phyloP scores from a whole-genome alignment of 495 filamentous ascomycete genomes.

The Daldinia childiae region DNA sequence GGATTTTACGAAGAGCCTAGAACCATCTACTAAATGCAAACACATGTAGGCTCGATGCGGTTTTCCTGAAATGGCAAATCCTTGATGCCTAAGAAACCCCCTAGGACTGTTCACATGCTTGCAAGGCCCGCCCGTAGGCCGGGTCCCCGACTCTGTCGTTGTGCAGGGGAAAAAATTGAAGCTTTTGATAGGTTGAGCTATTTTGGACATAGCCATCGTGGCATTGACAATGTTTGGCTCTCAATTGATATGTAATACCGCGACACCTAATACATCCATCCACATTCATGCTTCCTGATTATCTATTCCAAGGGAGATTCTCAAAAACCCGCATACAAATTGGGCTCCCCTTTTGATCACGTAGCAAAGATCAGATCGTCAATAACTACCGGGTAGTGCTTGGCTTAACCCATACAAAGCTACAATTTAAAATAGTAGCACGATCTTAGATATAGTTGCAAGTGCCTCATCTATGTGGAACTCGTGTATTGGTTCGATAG shows the following conservation, averaged over 20 bases:
- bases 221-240: constrained; percentile 1
- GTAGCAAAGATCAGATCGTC: constrained; percentile 27
- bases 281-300: background rate
- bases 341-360: constrained; percentile 28
- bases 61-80: constrained; percentile 32
- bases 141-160: constrained; percentile 17
- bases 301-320: constrained; percentile 8
- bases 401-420: constrained; percentile 17
- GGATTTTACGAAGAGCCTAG: constrained; percentile 21
- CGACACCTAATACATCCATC: constrained; percentile 4
- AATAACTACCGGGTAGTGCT: constrained; percentile 25
- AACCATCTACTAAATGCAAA: constrained; percentile 34
- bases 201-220: constrained; percentile 26
- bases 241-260: constrained; percentile 7
- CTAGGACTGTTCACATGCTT: constrained; percentile 27
- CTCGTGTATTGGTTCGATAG: constrained; percentile 29
- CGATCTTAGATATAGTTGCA: constrained; percentile 17
- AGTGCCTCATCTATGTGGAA: constrained; percentile 36
- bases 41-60: constrained; percentile 22
- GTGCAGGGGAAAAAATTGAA: constrained; percentile 25
- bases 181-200: constrained; percentile 17
- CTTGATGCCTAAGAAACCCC: constrained; percentile 29
- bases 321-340: constrained; percentile 8
- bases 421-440: constrained; percentile 15
- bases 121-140: constrained; percentile 10